Evolutionary conservation across 2,329 filamentous ascomycete species (phyloP).

Genomic region (Podosphaera fusca): DNA sequence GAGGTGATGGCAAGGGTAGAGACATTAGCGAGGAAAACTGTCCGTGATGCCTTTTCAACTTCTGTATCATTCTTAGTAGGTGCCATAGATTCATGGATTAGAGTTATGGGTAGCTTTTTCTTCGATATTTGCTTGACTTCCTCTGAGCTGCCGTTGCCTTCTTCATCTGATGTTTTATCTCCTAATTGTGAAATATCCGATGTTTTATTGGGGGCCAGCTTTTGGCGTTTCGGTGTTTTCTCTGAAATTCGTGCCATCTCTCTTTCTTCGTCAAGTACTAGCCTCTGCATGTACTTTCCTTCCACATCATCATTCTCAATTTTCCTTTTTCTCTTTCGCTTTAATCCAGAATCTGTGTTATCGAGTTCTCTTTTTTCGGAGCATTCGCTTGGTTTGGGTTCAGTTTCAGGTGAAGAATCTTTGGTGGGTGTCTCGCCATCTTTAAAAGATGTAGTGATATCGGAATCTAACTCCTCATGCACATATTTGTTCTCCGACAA

Average conservation of each 20-base stretch:
- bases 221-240: constrained; percentile 27
- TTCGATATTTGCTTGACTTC: constrained; percentile 17
- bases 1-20: constrained; percentile 62
- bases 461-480: constrained; percentile 16
- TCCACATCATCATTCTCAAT: constrained; percentile 45
- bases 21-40: constrained; percentile 83
- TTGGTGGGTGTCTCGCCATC: constrained; percentile 17
- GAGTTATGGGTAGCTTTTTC: constrained; percentile 13
- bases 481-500: constrained; percentile 17
- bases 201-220: constrained; percentile 18
- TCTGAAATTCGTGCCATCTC: constrained; percentile 23
- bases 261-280: constrained; percentile 36
- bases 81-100: constrained; percentile 30
- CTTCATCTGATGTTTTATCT: constrained; percentile 9
- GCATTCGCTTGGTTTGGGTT: constrained; percentile 18
- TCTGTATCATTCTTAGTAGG: constrained; percentile 34
- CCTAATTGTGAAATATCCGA: constrained; percentile 14
- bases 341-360: constrained; percentile 18
- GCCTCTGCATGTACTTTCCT: constrained; percentile 41
- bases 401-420: constrained; percentile 12
- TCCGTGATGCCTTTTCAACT: constrained; percentile 67
- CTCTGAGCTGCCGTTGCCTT: constrained; percentile 11
- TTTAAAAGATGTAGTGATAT: constrained; percentile 17
- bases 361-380: constrained; percentile 21
- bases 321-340: constrained; percentile 40